Evolutionary conservation across 371 early-diverging fungal genomes (phyloP), one percentile per base, ranked within the genome.

Genomic region (Zychaea mexicana): DNA sequence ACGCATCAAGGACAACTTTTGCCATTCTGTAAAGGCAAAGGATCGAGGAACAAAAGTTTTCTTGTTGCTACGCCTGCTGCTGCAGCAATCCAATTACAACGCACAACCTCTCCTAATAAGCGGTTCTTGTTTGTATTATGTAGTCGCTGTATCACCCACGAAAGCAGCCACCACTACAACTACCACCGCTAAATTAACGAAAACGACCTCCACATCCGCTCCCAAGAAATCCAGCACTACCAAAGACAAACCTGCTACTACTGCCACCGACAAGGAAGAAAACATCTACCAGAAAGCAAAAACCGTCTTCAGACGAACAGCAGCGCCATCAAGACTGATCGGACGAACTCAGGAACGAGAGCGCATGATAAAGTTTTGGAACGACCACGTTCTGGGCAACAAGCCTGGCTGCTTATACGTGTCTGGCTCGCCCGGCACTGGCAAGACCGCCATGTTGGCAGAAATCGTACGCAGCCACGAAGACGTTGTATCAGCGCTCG

Each of bases 381-480:
- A 60, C 49, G 65, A 60, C 0, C 77, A 77, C 60, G 84, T 79
- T 9, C 21, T 77, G 4, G 61, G 59, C 5, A 77, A 78, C 30
- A 58, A 73, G 52, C 72, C 82, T 6, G 88, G 87, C 36, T 85
- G 93, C 46, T 81, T 98, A 31, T 98, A 96, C 69, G 87, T 97
- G 19, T 92, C 94, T 8, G 98, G 98, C 2, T 85, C 85, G 52
- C 98, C 98, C 0, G 98, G 98, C 5, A 96, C 97, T 8, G 98
- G 98, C 49, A 98, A 98, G 74, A 96, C 95, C 3, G 96, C 95
- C 10, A 83, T 95, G 58, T 64, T 96, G 32, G 84, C 79, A 9
- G 89, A 92, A 57, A 74, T 89, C 12, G 70, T 86, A 56, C 76
- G 78, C 6, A 39, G 32, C 21, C 36, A 28, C 27, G 61, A 74